These are phyloP conservation scores for Candida succiphila DNA, from an alignment of 805 yeast genomes.

Conservation along the genomic window DNA sequence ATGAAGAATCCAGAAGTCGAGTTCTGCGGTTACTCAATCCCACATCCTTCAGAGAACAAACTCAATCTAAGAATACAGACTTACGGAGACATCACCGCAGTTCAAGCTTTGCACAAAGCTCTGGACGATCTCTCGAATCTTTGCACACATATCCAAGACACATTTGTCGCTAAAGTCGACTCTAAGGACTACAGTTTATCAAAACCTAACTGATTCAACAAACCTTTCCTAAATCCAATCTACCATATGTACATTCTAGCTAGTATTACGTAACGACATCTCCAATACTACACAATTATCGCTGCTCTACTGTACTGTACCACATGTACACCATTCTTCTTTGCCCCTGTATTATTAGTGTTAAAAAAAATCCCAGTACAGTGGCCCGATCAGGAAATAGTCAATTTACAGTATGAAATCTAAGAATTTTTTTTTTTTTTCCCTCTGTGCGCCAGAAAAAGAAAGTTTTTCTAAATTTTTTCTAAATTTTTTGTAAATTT, in stretches of 20 bases:
- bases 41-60: conserved; percentile 92
- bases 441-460: too few relatives aligned
- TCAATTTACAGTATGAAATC: not conserved
- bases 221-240: too few relatives aligned
- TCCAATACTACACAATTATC: too few relatives aligned
- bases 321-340: too few relatives aligned
- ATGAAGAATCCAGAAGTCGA: conserved; percentile 98
- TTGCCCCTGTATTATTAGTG: too few relatives aligned
- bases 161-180: conserved; percentile 59
- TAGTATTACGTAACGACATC: not conserved
- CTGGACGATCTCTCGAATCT: conserved; percentile 73
- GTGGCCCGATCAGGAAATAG: not conserved
- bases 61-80: conserved; percentile 91
- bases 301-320: too few relatives aligned
- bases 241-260: not conserved
- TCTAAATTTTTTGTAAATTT: too few relatives aligned
- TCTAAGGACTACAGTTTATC: conserved; percentile 40
- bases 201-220: too few relatives aligned
- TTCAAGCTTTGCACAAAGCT: conserved; percentile 89
- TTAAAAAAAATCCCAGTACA: not conserved
- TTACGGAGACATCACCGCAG: conserved; percentile 75
- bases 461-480: too few relatives aligned
- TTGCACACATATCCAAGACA: conserved; percentile 76
- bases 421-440: not conserved
- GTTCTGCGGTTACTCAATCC: conserved; percentile 96